Evolutionary conservation across 164 flowering plant genomes (phyloP).

Genomic region (Chimonanthus salicifolius): DNA sequence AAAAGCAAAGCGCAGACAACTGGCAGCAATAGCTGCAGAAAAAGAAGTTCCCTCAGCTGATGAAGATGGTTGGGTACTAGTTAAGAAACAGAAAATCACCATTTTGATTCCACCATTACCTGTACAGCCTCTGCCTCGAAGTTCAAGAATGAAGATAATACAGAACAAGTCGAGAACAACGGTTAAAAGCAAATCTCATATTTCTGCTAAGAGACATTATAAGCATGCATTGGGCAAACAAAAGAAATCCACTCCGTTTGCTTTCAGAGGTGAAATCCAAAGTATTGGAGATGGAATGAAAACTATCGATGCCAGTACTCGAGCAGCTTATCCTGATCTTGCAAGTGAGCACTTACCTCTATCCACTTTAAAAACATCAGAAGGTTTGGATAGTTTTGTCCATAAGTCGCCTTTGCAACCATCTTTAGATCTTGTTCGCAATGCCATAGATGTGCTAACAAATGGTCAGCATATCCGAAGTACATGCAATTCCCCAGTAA

Average conservation of each 20-base stretch:
- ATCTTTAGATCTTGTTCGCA: constrained; percentile 2
- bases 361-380: constrained; percentile 7
- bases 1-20: constrained; percentile 39
- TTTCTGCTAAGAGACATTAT: constrained; percentile 6
- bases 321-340: constrained; percentile 8
- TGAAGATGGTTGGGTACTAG: constrained; percentile 70
- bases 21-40: constrained; percentile 18
- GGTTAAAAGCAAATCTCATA: constrained; percentile 1
- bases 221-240: constrained; percentile 19
- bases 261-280: constrained; percentile 17
- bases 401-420: constrained; percentile 5
- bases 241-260: constrained; percentile 16
- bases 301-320: neutral
- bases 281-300: constrained; percentile 8
- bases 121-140: constrained; percentile 15
- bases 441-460: constrained; percentile 2
- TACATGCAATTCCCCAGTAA: neutral
- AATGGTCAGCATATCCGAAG: neutral
- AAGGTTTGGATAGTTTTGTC: constrained; percentile 12
- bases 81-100: constrained; percentile 80
- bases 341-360: constrained; percentile 10
- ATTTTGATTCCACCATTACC: constrained; percentile 63
- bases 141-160: constrained; percentile 20
- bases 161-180: constrained; percentile 11
- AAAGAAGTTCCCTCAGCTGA: constrained; percentile 18